A percentile compares a stretch with the other conserved stretches of the same genome.
phyloP scores from a whole-genome alignment of 2,329 filamentous ascomycete species.

The Alternaria rosae region DNA sequence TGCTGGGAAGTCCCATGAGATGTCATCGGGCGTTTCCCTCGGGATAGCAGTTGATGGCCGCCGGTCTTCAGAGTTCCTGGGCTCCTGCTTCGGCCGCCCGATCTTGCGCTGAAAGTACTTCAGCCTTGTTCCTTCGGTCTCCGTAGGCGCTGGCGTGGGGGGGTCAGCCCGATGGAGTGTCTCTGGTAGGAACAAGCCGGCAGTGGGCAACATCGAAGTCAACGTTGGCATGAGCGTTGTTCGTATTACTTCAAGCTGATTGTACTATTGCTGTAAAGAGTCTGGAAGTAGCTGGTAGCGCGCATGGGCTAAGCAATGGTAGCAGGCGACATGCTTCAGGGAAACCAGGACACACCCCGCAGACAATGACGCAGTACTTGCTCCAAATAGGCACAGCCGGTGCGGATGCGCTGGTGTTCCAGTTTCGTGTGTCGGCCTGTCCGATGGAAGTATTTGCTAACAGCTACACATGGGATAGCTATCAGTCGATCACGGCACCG shows the following conservation, averaged over 20 bases:
- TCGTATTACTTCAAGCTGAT: neutral
- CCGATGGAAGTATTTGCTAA: neutral
- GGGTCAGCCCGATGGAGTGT: slow-evolving; percentile 18
- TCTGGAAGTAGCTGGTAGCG: neutral
- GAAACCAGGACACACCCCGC: neutral
- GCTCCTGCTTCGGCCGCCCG: slow-evolving; percentile 12
- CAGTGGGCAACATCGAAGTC: slow-evolving; percentile 17
- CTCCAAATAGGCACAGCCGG: neutral
- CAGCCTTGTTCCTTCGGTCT: slow-evolving; percentile 8
- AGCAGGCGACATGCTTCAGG: neutral
- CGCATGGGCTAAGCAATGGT: neutral
- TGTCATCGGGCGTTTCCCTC: slow-evolving; percentile 14
- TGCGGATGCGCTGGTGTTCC: neutral
- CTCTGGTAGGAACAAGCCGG: slow-evolving; percentile 30
- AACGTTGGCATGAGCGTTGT: neutral
- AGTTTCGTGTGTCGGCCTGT: neutral
- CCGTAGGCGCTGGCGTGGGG: slow-evolving; percentile 3
- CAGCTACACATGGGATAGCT: neutral
- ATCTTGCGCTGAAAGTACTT: slow-evolving; percentile 25
- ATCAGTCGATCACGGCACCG: neutral
- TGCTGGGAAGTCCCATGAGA: slow-evolving; percentile 22
- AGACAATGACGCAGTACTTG: neutral
- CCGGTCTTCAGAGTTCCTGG: slow-evolving; percentile 10
- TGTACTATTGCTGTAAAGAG: neutral
- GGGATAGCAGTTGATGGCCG: slow-evolving; percentile 10